Base-by-base conservation (phyloP, 1,139 yeast species). In the Lodderomyces orthopsilosis region DNA sequence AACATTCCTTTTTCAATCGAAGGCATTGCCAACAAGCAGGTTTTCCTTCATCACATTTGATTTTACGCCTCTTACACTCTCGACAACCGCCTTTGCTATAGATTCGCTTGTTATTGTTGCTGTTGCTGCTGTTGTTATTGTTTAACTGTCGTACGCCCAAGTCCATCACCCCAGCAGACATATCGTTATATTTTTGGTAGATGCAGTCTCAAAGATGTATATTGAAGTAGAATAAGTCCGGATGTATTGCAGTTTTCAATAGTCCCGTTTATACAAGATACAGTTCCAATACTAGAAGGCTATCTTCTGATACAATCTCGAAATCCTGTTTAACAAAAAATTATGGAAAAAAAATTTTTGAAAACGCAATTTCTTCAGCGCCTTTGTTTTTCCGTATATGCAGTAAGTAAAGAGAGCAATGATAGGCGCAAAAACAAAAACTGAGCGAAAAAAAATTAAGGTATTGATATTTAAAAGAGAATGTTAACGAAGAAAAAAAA, bases 11-110 rank as follows among this genome's bases (percentile, higher is more conserved):
- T 37, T 56, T 58, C 23, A 69, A 54, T 35, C 74, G 48, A 4
- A 59, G 51, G 49, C 75, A 69, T 48, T 66, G 72, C 72, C 77
- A 66, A 53, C 88, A 81, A 36, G 57, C 59, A 1, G 85, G 85
- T 48, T 78, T 77, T 1, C 67, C 68, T 53, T 81, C 88, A 55
- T 81, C 85, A 56, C 87, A 81, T 56, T 68, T 68, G 42, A 68
- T 67, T 45, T 69, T 69, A 14, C 75, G 55, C 41, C 75, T 54
- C 45, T 69, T 69, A 46, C 75, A 69, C 49, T 69, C 75, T 38
- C 66, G 53, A 48, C 75, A 69, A 1, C 74, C 75, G 18, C 59
- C 60, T 42, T 66, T 68, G 48, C 68, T 63, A 48, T 69, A 69
- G 23, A 59, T 44, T 30, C 56, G 34, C 28, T 52, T 52, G 15